These are phyloP conservation scores for Canna indica DNA, from an alignment of 176 grass and related monocot genomes.

Conservation along the genomic window DNA sequence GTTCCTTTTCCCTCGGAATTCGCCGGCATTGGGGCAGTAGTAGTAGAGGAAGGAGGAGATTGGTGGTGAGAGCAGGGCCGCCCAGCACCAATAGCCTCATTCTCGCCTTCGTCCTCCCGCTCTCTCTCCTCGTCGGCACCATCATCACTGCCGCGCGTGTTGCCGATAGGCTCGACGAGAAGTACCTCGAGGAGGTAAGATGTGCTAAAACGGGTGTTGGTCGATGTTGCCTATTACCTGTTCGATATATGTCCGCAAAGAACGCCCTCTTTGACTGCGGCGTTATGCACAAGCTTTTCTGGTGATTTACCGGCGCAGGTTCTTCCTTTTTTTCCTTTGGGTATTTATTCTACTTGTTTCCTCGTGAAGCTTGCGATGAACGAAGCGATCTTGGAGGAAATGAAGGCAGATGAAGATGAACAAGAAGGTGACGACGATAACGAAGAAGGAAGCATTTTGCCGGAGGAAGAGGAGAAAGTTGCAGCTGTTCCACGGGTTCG, in stretches of 20 bases:
- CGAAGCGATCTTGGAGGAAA: constrained; percentile 56
- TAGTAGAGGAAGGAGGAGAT: constrained; percentile 1
- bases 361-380: constrained; percentile 46
- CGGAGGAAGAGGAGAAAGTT: constrained; percentile 30
- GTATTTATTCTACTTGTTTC: background rate
- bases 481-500: constrained; percentile 28
- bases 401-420: constrained; percentile 25
- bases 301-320: background rate
- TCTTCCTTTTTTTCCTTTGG: background rate
- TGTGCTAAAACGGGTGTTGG: background rate
- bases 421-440: background rate
- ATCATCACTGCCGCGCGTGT: constrained; percentile 46
- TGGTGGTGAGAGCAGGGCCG: constrained; percentile 46
- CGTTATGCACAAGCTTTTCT: background rate
- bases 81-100: constrained; percentile 61
- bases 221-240: background rate
- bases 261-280: background rate
- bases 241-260: constrained; percentile 4
- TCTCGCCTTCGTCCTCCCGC: constrained; percentile 72
- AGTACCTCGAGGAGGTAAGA: constrained; percentile 64
- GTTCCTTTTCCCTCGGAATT: background rate
- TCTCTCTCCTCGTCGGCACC: constrained; percentile 75
- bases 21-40: background rate
- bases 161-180: constrained; percentile 64
- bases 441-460: background rate